Evolutionary conservation across 148 eudicot species (phyloP), one percentile per base, ranked within the genome.

Genomic region (Euryodendron excelsum): DNA sequence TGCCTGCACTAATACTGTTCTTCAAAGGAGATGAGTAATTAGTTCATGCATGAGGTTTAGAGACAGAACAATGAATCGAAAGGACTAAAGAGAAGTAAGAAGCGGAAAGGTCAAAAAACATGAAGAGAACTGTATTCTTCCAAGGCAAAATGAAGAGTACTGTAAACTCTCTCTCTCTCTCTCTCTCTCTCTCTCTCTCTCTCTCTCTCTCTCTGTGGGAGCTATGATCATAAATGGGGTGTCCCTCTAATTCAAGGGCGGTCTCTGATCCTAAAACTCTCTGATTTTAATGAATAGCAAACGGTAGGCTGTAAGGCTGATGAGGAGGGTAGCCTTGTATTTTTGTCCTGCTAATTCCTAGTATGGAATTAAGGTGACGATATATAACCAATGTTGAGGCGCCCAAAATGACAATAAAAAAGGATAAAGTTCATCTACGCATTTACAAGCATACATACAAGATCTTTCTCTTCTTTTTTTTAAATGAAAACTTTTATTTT

Each of bases 31-130:
- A 23, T 18, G 31, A 0, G 18, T 27, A 73, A 36, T 45, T 67
- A 80, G 81, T 85, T 81, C 86, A 87, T 87, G 87, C 88, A 82
- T 78, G 87, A 66, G 56, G 3, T 0, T n/a, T n/a, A 20, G 59
- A 55, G 59, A 33, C 0, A 62, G 37, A 25, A 78, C 66, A 7
- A 17, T 50, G 23, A 36, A 56, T 23, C 21, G 36, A 41, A 45
- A 41, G 62, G 2, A 34, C 28, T 2, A 34, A 45, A 23, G 31
- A 55, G 73, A 37, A 69, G 25, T 41, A 73, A 67, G 65, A 55
- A 69, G 67, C 75, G 56, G 82, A 77, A 76, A 64, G 86, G 88
- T 83, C 76, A 75, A 69, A 84, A 52, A 81, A 50, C 61, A 65
- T 80, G 82, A 62, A 79, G 72, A 50, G 68, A 34, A 83, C 41